phyloP scores from a whole-genome alignment of 2,329 filamentous ascomycete genomes.

The Diaporthe sp. region DNA sequence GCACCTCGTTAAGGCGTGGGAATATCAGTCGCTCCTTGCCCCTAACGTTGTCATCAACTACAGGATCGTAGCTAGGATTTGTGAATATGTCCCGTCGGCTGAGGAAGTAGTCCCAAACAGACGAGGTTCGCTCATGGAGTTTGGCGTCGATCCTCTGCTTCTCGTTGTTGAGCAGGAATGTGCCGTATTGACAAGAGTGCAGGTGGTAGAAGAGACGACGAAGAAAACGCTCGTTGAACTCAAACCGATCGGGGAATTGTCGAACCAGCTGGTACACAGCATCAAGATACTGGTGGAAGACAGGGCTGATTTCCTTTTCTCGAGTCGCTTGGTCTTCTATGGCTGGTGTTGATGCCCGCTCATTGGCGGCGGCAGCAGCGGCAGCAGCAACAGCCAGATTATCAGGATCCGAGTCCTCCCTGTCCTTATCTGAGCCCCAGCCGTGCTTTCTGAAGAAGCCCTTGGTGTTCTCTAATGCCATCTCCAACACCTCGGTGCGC shows the following conservation, averaged over 20 bases:
- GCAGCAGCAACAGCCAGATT: constrained; percentile 54
- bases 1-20: constrained; percentile 80
- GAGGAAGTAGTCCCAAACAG: constrained; percentile 97
- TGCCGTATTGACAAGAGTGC: constrained; percentile 96
- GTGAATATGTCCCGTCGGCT: constrained; percentile 84
- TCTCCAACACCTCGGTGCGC: constrained; percentile 82
- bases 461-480: constrained; percentile 87
- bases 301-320: constrained; percentile 92
- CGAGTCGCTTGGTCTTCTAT: constrained; percentile 78
- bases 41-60: constrained; percentile 82
- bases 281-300: constrained; percentile 98
- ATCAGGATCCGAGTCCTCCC: constrained; percentile 74
- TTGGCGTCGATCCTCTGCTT: constrained; percentile 83
- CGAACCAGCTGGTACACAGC: constrained; percentile 91
- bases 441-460: constrained; percentile 88
- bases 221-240: constrained; percentile 96
- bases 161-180: constrained; percentile 95
- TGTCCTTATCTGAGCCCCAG: constrained; percentile 70
- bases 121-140: constrained; percentile 80
- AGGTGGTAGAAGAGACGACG: constrained; percentile 91
- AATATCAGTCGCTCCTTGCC: constrained; percentile 89
- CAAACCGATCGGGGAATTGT: constrained; percentile 90
- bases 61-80: constrained; percentile 82
- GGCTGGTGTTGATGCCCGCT: constrained; percentile 47
- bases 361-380: constrained; percentile 39